These are phyloP conservation scores for Leucogyrophana mollusca DNA, from an alignment of 768 basidiomycete genomes.

Conservation along the genomic window DNA sequence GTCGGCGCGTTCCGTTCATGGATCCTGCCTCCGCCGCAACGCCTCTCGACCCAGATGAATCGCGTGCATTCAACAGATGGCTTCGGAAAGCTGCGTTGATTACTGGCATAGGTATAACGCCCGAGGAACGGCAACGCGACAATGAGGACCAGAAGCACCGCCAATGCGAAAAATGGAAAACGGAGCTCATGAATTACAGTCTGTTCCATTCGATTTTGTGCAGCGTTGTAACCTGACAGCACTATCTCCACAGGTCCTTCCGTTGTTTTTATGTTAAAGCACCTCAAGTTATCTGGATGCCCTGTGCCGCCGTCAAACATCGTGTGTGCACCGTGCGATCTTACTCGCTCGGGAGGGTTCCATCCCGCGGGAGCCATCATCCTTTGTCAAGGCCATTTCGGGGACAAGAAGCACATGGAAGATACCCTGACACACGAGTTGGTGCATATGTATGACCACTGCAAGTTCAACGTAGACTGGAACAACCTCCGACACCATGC, in stretches of 20 bases:
- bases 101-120: slow-evolving; percentile 50
- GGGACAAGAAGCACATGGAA: slow-evolving; percentile 85
- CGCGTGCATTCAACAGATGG: slow-evolving; percentile 48
- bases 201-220: slow-evolving; percentile 27
- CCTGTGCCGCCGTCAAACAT: slow-evolving; percentile 71
- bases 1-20: slow-evolving; percentile 28
- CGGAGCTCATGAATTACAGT: slow-evolving; percentile 70
- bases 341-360: slow-evolving; percentile 77
- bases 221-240: no score
- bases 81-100: slow-evolving; percentile 44
- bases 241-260: slow-evolving; percentile 66
- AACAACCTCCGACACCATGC: slow-evolving; percentile 88
- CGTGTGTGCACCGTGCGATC: slow-evolving; percentile 82
- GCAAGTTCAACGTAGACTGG: slow-evolving; percentile 94
- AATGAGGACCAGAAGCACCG: slow-evolving; percentile 37
- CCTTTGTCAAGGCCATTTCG: slow-evolving; percentile 83
- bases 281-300: slow-evolving; percentile 75
- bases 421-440: slow-evolving; percentile 92
- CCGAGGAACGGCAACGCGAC: slow-evolving; percentile 39
- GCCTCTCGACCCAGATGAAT: slow-evolving; percentile 19
- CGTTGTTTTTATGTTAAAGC: slow-evolving; percentile 89
- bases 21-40: slow-evolving; percentile 22
- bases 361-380: slow-evolving; percentile 77
- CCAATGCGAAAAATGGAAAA: slow-evolving; percentile 69
- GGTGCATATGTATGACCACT: slow-evolving; percentile 93